Percentiles rank a stretch among this genome's conserved stretches.
Evolutionary conservation across 176 grass and related monocot species (phyloP).

Genomic region (Ampelocalamus luodianensis): DNA sequence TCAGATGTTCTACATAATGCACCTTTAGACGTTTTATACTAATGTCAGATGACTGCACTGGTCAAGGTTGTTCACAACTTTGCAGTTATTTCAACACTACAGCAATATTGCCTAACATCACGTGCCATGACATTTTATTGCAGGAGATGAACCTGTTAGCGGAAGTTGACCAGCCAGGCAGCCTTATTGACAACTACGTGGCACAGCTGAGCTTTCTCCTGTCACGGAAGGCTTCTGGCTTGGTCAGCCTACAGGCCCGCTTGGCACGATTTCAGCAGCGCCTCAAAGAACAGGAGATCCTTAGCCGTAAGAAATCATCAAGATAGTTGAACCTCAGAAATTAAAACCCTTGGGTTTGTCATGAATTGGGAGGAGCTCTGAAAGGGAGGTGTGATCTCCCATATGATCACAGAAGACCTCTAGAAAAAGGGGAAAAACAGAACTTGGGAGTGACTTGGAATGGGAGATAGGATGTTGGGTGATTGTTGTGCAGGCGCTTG

Average conservation of each 20-base stretch:
- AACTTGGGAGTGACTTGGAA: neutral
- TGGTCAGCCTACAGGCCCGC: slow-evolving; percentile 82
- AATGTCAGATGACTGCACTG: neutral
- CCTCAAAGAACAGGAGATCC: slow-evolving; percentile 87
- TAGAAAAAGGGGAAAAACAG: neutral
- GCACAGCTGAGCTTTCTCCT: slow-evolving; percentile 82
- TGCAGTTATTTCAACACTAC: slow-evolving; percentile 14
- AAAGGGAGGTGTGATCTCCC: neutral
- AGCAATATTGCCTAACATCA: slow-evolving; percentile 14
- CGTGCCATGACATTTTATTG: slow-evolving; percentile 17
- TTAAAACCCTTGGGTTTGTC: neutral
- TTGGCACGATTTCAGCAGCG: slow-evolving; percentile 80
- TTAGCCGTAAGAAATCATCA: slow-evolving; percentile 67
- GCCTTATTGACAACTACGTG: slow-evolving; percentile 83
- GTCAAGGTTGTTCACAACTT: slow-evolving; percentile 9
- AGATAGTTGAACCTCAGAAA: slow-evolving; percentile 13
- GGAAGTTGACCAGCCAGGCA: slow-evolving; percentile 83
- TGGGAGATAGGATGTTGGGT: neutral
- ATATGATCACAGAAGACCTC: slow-evolving; percentile 18
- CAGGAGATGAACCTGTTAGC: slow-evolving; percentile 97
- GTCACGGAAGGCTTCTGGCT: slow-evolving; percentile 74
- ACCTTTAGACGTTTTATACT: neutral
- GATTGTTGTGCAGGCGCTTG: slow-evolving; percentile 15
- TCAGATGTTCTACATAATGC: slow-evolving; percentile 1
- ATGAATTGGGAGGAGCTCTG: slow-evolving; percentile 10